Evolutionary conservation across 148 eudicot genomes (phyloP).

Genomic region (Dianthus caryophyllus): DNA sequence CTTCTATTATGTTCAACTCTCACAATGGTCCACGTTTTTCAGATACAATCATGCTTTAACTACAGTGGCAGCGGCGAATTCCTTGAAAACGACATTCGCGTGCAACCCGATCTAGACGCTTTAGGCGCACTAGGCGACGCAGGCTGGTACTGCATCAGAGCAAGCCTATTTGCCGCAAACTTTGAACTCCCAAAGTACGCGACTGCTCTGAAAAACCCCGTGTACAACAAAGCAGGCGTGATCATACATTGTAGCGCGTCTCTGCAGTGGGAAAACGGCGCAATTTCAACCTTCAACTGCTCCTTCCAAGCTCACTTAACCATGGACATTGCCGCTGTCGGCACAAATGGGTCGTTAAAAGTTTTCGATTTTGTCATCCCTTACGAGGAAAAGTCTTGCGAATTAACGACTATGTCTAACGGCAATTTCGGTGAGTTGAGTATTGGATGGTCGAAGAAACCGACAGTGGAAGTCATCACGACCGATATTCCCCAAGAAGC

Average conservation of each 20-base stretch:
- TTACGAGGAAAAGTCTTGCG: slow-evolving; percentile 24
- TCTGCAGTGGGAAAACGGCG: slow-evolving; percentile 55
- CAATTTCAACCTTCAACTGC: slow-evolving; percentile 44
- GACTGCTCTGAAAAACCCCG: slow-evolving; percentile 34
- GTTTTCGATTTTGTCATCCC: slow-evolving; percentile 42
- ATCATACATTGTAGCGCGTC: slow-evolving; percentile 53
- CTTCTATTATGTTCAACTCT: too few relatives aligned
- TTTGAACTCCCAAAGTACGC: slow-evolving; percentile 50
- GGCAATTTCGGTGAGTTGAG: slow-evolving; percentile 23
- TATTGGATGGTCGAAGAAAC: slow-evolving; percentile 33
- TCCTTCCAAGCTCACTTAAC: slow-evolving; percentile 50
- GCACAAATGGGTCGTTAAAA: slow-evolving; percentile 43
- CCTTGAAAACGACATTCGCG: slow-evolving; percentile 55
- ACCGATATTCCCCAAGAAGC: slow-evolving; percentile 52
- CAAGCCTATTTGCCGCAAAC: slow-evolving; percentile 46
- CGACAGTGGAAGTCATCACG: slow-evolving; percentile 32
- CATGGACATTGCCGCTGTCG: slow-evolving; percentile 46
- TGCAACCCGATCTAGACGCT: slow-evolving; percentile 58
- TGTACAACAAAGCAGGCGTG: slow-evolving; percentile 42
- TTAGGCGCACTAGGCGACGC: slow-evolving; percentile 62
- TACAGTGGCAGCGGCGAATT: slow-evolving; percentile 39
- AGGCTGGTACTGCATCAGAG: slow-evolving; percentile 65
- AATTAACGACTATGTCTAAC: slow-evolving; percentile 31
- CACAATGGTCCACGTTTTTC: too few relatives aligned
- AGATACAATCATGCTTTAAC: slow-evolving; percentile 48